Base-by-base conservation (phyloP, 331 rosid species). In the Saraca asoca region DNA sequence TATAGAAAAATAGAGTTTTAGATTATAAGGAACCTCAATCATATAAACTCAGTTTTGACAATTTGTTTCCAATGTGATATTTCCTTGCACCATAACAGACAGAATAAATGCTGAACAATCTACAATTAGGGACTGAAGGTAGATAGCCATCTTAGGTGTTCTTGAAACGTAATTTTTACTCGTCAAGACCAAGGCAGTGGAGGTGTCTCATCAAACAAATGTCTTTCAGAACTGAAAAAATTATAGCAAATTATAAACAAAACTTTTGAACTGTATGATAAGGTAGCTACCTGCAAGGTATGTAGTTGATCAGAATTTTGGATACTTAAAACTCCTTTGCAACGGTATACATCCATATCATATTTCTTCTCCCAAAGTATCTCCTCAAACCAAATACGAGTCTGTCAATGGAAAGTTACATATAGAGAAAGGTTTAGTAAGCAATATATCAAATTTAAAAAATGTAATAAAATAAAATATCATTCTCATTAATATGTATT, bases 311-410 rank as follows among this genome's bases (percentile, higher is more conserved):
- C 81, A 75, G 90, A 87, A 72, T 80, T 88, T 62, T 75, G 76
- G 53, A 83, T 31, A 37, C 82, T 82, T 51, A 90, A 68, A 62
- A 93, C 78, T 78, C 98, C 97, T 63, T 90, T 93, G 83, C 96
- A 88, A 49, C 98, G 98, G 74, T 90, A 93, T 24, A 88, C 91
- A 58, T 93, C 95, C 94, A 93, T 85, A 74, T 80, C 95, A 60
- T 75, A 62, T 79, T 93, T 93, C 88, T 88, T 93, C 42, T 93
- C 98, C 98, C 98, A 93, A 49, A 90, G 95, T 78, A 93, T 84
- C 81, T 93, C 97, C 86, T 93, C 98, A 46, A 93, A 81, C 98
- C 97, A 90, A 62, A 72, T 7, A 33, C 91, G 87, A 45, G 80
- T 88, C 98, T 93, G 62, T 57, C 57, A 66, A 70, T 66, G 62